Evolutionary conservation across 805 yeast species (phyloP).

Genomic region (Teunomyces aglyptinius): DNA sequence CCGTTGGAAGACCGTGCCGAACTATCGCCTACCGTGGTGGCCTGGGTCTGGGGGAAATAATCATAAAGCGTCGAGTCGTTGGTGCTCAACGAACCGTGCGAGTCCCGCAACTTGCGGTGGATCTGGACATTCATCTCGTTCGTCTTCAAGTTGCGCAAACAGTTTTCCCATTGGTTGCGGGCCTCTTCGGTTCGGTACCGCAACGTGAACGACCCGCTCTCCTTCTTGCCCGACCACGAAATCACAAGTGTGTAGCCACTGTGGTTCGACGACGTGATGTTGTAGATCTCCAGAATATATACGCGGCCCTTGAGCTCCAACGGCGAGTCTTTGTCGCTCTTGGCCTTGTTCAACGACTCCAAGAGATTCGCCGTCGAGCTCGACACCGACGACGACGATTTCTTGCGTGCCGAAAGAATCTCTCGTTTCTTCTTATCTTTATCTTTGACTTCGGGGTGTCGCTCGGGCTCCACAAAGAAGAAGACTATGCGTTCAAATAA

Average conservation of each 20-base stretch:
- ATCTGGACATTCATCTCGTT: constrained; percentile 40
- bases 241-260: constrained; percentile 61
- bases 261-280: constrained; percentile 34
- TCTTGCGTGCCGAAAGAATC: constrained; percentile 48
- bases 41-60: constrained; percentile 4
- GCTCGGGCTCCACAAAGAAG: constrained; percentile 38
- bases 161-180: constrained; percentile 76
- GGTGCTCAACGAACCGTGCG: constrained; percentile 27
- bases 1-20: constrained; percentile 28
- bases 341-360: constrained; percentile 32
- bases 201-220: constrained; percentile 81
- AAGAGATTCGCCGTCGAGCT: constrained; percentile 34
- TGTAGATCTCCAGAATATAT: constrained; percentile 62
- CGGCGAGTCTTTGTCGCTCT: constrained; percentile 21
- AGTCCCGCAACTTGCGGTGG: constrained; percentile 35
- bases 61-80: constrained; percentile 26
- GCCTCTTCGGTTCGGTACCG: constrained; percentile 81
- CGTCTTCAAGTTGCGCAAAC: constrained; percentile 51
- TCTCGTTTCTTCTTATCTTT: constrained; percentile 35
- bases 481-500: constrained; percentile 69
- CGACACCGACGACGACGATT: constrained; percentile 37
- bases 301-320: constrained; percentile 77
- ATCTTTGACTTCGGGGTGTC: constrained; percentile 17
- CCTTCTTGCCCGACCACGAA: constrained; percentile 83
- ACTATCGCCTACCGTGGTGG: not conserved